phyloP scores from a whole-genome alignment of 2,329 filamentous ascomycete species.

The Calonectria pseudoreteaudii region DNA sequence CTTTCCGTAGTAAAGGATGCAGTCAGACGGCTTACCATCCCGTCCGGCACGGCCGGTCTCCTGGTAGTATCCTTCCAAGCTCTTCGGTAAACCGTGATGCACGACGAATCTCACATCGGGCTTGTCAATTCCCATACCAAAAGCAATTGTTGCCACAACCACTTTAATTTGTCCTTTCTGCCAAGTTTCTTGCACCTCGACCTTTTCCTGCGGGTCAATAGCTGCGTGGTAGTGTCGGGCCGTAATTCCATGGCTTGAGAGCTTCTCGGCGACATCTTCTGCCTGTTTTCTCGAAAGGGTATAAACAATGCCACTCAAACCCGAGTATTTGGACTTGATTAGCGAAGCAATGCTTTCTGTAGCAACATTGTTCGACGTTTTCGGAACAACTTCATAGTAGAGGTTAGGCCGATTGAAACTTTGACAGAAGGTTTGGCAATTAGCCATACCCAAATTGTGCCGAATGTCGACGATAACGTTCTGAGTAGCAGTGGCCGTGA shows the following conservation, averaged over 20 bases:
- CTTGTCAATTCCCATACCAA: conserved; percentile 99
- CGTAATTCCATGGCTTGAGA: conserved; percentile 74
- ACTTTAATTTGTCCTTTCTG: conserved; percentile 84
- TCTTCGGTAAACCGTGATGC: conserved; percentile 93
- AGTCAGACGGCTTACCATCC: conserved; percentile 88
- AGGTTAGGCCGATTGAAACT: conserved; percentile 98
- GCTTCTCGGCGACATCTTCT: conserved; percentile 80
- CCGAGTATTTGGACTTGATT: conserved; percentile 77
- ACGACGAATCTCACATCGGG: conserved; percentile 96
- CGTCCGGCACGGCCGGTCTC: conserved; percentile 95
- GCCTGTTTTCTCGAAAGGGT: conserved; percentile 87
- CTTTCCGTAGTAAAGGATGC: conserved; percentile 90
- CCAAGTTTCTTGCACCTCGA: conserved; percentile 81
- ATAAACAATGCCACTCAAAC: conserved; percentile 91
- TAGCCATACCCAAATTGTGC: conserved; percentile 85
- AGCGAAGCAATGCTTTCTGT: conserved; percentile 67
- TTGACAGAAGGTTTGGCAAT: conserved; percentile 84
- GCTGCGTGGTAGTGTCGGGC: conserved; percentile 90
- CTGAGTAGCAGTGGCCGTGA: conserved; percentile 94
- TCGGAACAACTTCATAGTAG: conserved; percentile 84
- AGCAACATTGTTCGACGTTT: conserved; percentile 67
- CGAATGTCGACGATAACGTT: conserved; percentile 94
- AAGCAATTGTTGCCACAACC: conserved; percentile 97
- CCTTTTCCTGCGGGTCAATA: conserved; percentile 76
- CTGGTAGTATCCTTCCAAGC: conserved; percentile 97